A percentile compares a stretch with the other conserved stretches of the same genome.
Evolutionary conservation across 352 stramenopile genomes (phyloP).

Genomic region (Globisporangium solare): DNA sequence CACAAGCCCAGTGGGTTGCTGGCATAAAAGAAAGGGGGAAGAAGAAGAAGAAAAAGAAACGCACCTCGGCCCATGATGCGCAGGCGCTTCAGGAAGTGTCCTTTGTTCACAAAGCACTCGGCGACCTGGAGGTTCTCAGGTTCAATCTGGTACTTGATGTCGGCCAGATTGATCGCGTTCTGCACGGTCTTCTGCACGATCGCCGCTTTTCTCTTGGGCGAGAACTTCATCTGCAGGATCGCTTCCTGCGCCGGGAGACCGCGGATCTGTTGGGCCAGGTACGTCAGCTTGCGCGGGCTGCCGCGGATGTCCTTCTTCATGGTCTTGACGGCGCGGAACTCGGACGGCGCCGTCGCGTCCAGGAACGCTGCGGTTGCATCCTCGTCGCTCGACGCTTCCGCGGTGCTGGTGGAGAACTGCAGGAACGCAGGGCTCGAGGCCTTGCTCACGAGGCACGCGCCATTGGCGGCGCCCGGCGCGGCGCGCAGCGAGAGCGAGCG

Average conservation of each 20-base stretch:
- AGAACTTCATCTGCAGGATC: conserved; percentile 86
- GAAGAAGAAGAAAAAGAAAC: conserved; percentile 1
- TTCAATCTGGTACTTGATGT: conserved; percentile 88
- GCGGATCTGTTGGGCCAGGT: conserved; percentile 80
- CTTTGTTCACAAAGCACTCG: conserved; percentile 86
- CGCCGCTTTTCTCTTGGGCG: conserved; percentile 78
- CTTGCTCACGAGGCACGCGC: conserved; percentile 17
- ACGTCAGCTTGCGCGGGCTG: conserved; percentile 78
- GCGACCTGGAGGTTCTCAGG: conserved; percentile 77
- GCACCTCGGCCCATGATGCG: conserved; percentile 81
- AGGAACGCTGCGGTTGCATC: conserved; percentile 61
- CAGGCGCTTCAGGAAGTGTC: conserved; percentile 76
- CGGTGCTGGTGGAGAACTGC: conserved; percentile 35
- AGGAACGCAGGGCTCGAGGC: conserved; percentile 11
- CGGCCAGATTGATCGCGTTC: conserved; percentile 83
- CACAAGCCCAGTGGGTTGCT: neutral
- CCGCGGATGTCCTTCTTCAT: conserved; percentile 80
- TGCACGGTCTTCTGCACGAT: conserved; percentile 83
- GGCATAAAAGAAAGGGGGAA: neutral
- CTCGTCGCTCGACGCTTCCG: conserved; percentile 27
- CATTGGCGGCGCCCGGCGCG: conserved; percentile 17
- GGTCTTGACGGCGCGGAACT: conserved; percentile 63
- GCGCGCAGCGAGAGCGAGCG: conserved; percentile 63
- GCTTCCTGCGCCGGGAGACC: conserved; percentile 69
- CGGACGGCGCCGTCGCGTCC: conserved; percentile 44